These are phyloP conservation scores for Lathyrus aphaca DNA, from an alignment of 306 rosid genomes.

Conservation along the genomic window DNA sequence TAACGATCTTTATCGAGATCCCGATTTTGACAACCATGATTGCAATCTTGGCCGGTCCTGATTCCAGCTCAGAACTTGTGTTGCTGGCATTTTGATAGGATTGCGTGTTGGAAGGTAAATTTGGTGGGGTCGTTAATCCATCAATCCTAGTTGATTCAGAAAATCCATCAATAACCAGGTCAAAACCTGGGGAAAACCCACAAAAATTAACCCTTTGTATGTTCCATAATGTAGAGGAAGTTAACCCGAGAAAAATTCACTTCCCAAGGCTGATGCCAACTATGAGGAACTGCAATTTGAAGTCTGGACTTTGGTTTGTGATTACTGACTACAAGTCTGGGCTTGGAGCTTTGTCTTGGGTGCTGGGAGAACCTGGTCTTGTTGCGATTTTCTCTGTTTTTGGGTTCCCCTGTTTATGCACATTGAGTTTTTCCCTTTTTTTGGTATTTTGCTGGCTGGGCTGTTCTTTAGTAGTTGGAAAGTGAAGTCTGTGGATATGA, in stretches of 20 bases:
- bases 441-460: neutral
- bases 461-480: constrained; percentile 8
- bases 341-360: neutral
- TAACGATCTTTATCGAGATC: no score
- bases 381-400: neutral
- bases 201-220: constrained; percentile 9
- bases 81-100: neutral
- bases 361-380: neutral
- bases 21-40: no score
- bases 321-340: neutral
- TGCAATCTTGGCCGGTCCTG: constrained; percentile 11
- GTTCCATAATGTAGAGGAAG: neutral
- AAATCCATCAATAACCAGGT: neutral
- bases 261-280: neutral
- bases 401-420: constrained; percentile 8
- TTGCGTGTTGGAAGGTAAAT: neutral
- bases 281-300: neutral
- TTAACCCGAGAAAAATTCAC: neutral
- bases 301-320: neutral
- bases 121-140: neutral
- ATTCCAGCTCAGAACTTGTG: constrained; percentile 1
- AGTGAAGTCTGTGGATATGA: constrained; percentile 10
- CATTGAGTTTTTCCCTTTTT: neutral
- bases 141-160: neutral
- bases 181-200: neutral